phyloP scores from a whole-genome alignment of 163 green algal species.

The Trebouxiophyceae sp. region DNA sequence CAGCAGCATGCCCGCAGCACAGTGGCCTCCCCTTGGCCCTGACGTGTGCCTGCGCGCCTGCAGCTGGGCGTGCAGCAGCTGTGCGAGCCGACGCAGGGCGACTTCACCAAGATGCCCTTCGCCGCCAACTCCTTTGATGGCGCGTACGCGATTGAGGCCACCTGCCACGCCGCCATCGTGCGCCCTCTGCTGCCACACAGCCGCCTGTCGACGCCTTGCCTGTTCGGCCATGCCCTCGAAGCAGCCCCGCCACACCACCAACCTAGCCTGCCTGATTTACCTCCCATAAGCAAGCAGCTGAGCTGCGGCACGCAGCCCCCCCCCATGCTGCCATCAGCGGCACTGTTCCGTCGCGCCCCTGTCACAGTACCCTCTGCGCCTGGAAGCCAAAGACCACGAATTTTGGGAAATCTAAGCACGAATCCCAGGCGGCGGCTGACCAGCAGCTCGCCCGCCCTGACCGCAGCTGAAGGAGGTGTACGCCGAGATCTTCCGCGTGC shows the following conservation, averaged over 20 bases:
- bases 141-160: slow-evolving; percentile 95
- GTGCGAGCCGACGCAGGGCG: slow-evolving; percentile 77
- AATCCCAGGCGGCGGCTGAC: no score
- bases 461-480: slow-evolving; percentile 84
- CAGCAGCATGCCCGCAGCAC: not conserved
- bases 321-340: no score
- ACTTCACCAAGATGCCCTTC: slow-evolving; percentile 96
- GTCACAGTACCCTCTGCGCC: no score
- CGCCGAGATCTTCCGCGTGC: slow-evolving; percentile 80
- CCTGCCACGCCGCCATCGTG: slow-evolving; percentile 82
- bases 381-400: no score
- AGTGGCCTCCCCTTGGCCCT: no score
- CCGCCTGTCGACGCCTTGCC: not conserved
- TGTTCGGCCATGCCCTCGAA: not conserved
- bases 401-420: no score
- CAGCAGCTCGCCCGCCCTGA: no score
- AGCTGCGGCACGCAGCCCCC: no score
- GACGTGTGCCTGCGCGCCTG: not conserved
- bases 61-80: slow-evolving; percentile 58
- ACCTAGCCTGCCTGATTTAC: not conserved
- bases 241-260: no score
- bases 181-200: no score
- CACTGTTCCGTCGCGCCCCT: no score
- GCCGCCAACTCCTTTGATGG: slow-evolving; percentile 77
- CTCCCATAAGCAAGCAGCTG: no score